Percentiles rank a stretch among this genome's conserved stretches.
Evolutionary conservation across 2,329 filamentous ascomycete genomes (phyloP).

Genomic region (Dendryphion nanum): DNA sequence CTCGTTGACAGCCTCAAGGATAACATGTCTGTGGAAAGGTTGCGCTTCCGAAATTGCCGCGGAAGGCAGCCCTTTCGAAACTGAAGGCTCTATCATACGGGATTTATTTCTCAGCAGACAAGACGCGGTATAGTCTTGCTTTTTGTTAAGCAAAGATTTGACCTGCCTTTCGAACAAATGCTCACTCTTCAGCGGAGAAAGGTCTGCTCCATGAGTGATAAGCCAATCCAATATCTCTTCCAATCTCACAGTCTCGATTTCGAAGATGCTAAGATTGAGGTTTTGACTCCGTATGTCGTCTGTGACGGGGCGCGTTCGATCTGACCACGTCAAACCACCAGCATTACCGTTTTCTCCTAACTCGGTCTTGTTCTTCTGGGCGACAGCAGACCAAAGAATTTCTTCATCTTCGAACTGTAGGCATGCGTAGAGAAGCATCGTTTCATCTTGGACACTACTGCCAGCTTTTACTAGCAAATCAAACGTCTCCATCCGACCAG

Average conservation of each 20-base stretch:
- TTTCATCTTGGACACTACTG: too few relatives aligned
- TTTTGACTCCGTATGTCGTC: background rate
- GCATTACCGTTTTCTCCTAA: background rate
- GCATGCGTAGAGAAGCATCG: too few relatives aligned
- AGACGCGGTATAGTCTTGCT: background rate
- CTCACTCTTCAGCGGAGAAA: background rate
- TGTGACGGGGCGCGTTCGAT: background rate
- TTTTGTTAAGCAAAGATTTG: too few relatives aligned
- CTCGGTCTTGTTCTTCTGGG: background rate
- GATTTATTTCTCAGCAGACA: background rate
- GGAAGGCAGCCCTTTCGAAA: background rate
- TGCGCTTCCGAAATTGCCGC: background rate
- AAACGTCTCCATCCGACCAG: slow-evolving; percentile 10
- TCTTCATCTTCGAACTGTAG: background rate
- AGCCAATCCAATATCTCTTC: slow-evolving; percentile 9
- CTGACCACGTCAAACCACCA: background rate
- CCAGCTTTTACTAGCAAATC: slow-evolving; percentile 12
- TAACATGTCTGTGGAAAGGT: too few relatives aligned
- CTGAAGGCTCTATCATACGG: too few relatives aligned
- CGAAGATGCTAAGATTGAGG: background rate
- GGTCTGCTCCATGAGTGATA: background rate
- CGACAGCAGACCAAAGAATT: background rate
- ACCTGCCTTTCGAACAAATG: background rate
- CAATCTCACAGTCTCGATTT: slow-evolving; percentile 1
- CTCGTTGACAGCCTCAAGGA: background rate